These are phyloP conservation scores for Mortierella alpina DNA, from an alignment of 192 early-diverging fungal genomes.

Conservation along the genomic window DNA sequence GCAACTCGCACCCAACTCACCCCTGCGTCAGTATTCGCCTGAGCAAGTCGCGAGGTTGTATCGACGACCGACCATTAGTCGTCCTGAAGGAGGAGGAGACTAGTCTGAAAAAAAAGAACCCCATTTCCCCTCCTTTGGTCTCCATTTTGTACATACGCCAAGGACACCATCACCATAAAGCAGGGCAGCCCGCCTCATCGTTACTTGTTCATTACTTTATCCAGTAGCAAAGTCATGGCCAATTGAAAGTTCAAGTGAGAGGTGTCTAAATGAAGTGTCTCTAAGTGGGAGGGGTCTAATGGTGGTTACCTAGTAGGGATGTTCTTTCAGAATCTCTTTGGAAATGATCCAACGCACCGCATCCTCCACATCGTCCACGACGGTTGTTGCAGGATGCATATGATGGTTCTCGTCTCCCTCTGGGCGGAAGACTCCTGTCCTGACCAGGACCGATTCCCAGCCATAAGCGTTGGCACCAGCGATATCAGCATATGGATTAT, in stretches of 20 bases:
- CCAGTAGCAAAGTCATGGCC: neutral
- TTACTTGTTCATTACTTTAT: neutral
- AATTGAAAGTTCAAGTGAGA: neutral
- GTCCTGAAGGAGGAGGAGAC: conserved; percentile 17
- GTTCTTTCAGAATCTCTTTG: conserved; percentile 31
- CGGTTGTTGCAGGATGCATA: conserved; percentile 64
- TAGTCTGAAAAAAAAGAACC: neutral
- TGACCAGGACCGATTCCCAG: conserved; percentile 78
- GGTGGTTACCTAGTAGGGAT: conserved; percentile 9
- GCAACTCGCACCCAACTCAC: conserved; percentile 20
- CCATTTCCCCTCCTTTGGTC: no score
- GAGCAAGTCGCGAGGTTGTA: conserved; percentile 42
- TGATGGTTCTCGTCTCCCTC: conserved; percentile 65
- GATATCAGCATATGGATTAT: conserved; percentile 80
- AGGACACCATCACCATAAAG: no score
- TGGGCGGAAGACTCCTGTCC: conserved; percentile 72
- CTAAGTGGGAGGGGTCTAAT: no score
- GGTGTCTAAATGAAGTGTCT: no score
- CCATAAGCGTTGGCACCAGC: conserved; percentile 78
- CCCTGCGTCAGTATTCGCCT: conserved; percentile 33
- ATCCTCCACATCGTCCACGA: conserved; percentile 74
- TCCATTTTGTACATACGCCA: no score
- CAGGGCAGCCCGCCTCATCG: neutral
- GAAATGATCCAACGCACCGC: conserved; percentile 67
- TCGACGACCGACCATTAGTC: conserved; percentile 23